phyloP scores from a whole-genome alignment of 805 yeast genomes.

The Hanseniaspora occidentalis region DNA sequence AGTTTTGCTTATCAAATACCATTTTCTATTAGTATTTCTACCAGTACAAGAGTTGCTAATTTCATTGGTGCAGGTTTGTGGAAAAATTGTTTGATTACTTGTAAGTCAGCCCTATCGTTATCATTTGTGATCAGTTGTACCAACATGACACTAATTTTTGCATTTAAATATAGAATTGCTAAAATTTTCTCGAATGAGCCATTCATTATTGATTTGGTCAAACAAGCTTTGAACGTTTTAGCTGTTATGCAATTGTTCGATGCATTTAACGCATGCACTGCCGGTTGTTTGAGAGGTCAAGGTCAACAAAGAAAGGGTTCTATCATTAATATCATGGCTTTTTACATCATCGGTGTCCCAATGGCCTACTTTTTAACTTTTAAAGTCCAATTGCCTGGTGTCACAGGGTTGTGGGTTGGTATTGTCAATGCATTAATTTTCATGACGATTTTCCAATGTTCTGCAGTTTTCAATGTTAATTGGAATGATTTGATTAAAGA shows the following conservation, averaged over 20 bases:
- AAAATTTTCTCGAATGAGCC: constrained; percentile 52
- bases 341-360: constrained; percentile 62
- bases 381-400: constrained; percentile 28
- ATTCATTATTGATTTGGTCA: constrained; percentile 49
- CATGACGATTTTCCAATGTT: constrained; percentile 24
- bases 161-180: constrained; percentile 33
- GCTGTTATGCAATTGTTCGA: constrained; percentile 58
- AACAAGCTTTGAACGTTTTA: constrained; percentile 38
- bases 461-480: constrained; percentile 23
- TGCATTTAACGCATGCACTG: constrained; percentile 59
- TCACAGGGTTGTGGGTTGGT: constrained; percentile 57
- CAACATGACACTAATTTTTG: constrained; percentile 34
- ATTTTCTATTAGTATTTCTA: constrained; percentile 44
- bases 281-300: constrained; percentile 63
- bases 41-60: constrained; percentile 42
- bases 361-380: constrained; percentile 30
- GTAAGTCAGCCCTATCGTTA: constrained; percentile 30
- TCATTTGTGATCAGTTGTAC: constrained; percentile 29
- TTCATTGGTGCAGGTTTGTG: constrained; percentile 34
- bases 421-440: constrained; percentile 21
- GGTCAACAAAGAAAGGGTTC: constrained; percentile 71
- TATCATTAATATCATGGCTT: constrained; percentile 48
- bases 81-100: constrained; percentile 32
- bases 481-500: constrained; percentile 19
- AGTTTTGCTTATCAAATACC: constrained; percentile 42